A percentile compares a stretch with the other conserved stretches of the same genome.
Conservation (phyloP, 148 eudicot genomes). For the Drosera capensis region DNA sequence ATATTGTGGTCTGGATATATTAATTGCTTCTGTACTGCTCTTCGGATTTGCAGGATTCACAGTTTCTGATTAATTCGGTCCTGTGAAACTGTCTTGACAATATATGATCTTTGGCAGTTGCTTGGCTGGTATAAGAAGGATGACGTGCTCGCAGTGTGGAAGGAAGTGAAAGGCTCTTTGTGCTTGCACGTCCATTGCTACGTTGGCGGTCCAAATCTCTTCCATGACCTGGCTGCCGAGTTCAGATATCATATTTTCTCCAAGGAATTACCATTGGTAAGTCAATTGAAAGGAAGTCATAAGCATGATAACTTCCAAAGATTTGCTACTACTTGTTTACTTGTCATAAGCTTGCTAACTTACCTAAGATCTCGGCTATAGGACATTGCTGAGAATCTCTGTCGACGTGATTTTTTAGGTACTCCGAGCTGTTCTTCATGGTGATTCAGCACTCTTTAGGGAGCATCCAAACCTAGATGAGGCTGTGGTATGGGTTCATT, state of each 20-base stretch:
- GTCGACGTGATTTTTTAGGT: slow-evolving; percentile 22
- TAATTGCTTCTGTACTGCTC: no score
- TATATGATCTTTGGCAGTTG: slow-evolving; percentile 61
- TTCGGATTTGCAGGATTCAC: neutral
- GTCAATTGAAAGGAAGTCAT: no score
- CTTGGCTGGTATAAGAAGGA: slow-evolving; percentile 88
- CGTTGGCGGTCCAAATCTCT: slow-evolving; percentile 67
- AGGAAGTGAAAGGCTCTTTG: slow-evolving; percentile 46
- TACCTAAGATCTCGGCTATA: no score
- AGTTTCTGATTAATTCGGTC: neutral
- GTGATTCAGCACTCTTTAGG: slow-evolving; percentile 53
- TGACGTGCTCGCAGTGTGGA: slow-evolving; percentile 94
- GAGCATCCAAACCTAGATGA: slow-evolving; percentile 59
- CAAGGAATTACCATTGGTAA: slow-evolving; percentile 83
- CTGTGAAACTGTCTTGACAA: no score
- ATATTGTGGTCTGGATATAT: no score
- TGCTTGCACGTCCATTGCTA: slow-evolving; percentile 70
- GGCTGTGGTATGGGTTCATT: slow-evolving; percentile 62
- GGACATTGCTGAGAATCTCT: no score
- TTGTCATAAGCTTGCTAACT: no score
- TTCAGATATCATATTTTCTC: slow-evolving; percentile 82
- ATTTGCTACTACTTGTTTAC: neutral
- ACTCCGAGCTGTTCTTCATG: slow-evolving; percentile 62
- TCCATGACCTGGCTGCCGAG: slow-evolving; percentile 63
- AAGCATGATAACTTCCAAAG: no score